Percentiles rank a stretch among this genome's conserved stretches.
Evolutionary conservation across 2,329 filamentous ascomycete species (phyloP).

Genomic region (Stagonosporopsis rhizophila): DNA sequence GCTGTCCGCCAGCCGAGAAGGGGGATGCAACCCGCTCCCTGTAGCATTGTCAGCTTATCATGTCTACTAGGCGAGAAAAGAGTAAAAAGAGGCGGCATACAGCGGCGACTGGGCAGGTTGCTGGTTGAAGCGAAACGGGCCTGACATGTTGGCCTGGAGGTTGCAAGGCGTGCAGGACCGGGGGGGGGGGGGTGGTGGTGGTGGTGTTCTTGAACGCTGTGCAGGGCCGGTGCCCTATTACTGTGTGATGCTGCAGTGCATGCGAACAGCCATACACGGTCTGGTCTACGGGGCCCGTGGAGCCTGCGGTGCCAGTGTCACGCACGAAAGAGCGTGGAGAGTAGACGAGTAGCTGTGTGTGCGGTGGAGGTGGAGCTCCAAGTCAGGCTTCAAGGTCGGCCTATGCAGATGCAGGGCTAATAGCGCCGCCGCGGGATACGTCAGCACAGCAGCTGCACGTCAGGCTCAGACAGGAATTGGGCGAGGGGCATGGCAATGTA

Average conservation of each 20-base stretch:
- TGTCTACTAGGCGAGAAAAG: background rate
- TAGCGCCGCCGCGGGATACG: constrained; percentile 8
- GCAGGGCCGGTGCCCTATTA: constrained; percentile 53
- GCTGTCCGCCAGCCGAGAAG: constrained; percentile 43
- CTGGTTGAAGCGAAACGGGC: constrained; percentile 50
- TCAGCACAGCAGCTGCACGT: constrained; percentile 15
- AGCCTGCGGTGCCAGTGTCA: constrained; percentile 2
- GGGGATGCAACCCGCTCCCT: constrained; percentile 41
- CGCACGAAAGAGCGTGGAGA: constrained; percentile 7
- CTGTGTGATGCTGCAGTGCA: constrained; percentile 55
- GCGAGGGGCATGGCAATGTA: background rate
- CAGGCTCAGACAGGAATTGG: constrained; percentile 4
- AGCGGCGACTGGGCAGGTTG: constrained; percentile 49
- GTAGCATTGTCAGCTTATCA: constrained; percentile 22
- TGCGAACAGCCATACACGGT: constrained; percentile 10
- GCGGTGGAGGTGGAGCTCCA: constrained; percentile 9
- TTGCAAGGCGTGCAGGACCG: constrained; percentile 10
- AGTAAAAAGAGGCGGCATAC: constrained; percentile 32
- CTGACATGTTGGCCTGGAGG: constrained; percentile 43
- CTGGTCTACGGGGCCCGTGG: constrained; percentile 1
- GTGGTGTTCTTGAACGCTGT: constrained; percentile 6
- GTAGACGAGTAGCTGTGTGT: background rate
- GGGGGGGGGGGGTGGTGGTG: too few relatives aligned
- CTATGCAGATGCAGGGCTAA: constrained; percentile 13
- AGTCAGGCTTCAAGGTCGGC: constrained; percentile 11